Conservation (phyloP, 1,284 basidiomycete genomes). For the Marasmius sp. region DNA sequence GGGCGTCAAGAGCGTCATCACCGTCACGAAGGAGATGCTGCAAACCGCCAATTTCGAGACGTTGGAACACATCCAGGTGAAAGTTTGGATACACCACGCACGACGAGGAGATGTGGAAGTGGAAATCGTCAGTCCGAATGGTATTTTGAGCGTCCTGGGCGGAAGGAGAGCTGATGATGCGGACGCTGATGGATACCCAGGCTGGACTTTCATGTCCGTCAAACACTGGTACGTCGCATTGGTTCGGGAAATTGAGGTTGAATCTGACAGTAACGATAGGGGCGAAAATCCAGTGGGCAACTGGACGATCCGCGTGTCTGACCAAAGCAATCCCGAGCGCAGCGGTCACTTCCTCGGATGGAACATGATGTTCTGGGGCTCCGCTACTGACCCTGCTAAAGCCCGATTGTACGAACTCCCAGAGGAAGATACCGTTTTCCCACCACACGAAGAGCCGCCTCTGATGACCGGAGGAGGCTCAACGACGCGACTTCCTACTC, state of each 20-base stretch:
- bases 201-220: constrained; percentile 97
- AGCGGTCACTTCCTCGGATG: constrained; percentile 88
- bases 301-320: constrained; percentile 89
- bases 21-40: constrained; percentile 74
- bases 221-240: constrained; percentile 85
- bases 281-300: constrained; percentile 91
- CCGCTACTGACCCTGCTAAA: constrained; percentile 72
- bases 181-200: constrained; percentile 75
- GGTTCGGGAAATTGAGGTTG: not conserved
- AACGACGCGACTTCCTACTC: constrained; percentile 60
- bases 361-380: constrained; percentile 94
- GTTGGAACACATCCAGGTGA: constrained; percentile 92
- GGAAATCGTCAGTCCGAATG: constrained; percentile 83
- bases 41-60: constrained; percentile 78
- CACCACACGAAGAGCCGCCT: constrained; percentile 40
- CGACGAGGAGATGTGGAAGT: constrained; percentile 93
- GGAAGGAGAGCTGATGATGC: constrained; percentile 71
- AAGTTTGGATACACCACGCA: constrained; percentile 90
- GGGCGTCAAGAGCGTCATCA: constrained; percentile 64
- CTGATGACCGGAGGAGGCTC: constrained; percentile 27
- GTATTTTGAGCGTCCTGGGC: constrained; percentile 85
- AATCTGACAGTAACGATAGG: constrained; percentile 48
- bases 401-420: constrained; percentile 68
- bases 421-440: constrained; percentile 55
- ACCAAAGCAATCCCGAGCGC: constrained; percentile 59